A percentile compares a stretch with the other conserved stretches of the same genome.
Conservation (phyloP, 2,329 filamentous ascomycete genomes). For the Cytospora mali region DNA sequence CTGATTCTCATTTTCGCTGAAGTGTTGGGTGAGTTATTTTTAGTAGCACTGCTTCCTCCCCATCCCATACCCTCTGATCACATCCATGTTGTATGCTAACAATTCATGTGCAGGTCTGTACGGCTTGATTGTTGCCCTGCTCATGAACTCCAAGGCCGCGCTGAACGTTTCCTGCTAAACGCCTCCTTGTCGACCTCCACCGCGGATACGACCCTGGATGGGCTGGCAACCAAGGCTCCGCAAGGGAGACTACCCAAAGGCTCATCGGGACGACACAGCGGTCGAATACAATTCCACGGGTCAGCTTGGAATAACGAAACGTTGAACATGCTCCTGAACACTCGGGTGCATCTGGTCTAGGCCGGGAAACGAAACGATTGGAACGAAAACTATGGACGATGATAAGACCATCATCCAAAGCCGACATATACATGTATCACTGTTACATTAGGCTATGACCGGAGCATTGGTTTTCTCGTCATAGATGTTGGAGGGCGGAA, state of each 20-base stretch:
- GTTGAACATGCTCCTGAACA: slow-evolving; percentile 8
- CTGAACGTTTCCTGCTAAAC: slow-evolving; percentile 65
- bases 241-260: slow-evolving; percentile 25
- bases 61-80: slow-evolving; percentile 2
- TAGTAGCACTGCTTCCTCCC: not conserved
- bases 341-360: slow-evolving; percentile 22
- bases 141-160: slow-evolving; percentile 96
- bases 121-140: slow-evolving; percentile 95
- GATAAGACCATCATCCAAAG: slow-evolving; percentile 26
- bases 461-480: slow-evolving; percentile 43
- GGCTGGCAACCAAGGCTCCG: slow-evolving; percentile 9
- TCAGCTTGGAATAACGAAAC: slow-evolving; percentile 11
- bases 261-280: slow-evolving; percentile 32
- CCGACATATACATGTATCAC: slow-evolving; percentile 53
- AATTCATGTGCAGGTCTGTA: slow-evolving; percentile 76
- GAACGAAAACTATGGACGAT: slow-evolving; percentile 31
- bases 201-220: slow-evolving; percentile 28
- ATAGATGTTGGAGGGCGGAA: slow-evolving; percentile 50
- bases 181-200: slow-evolving; percentile 27
- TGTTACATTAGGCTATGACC: slow-evolving; percentile 50
- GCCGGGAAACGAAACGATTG: slow-evolving; percentile 16
- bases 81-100: not conserved
- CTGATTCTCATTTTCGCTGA: slow-evolving; percentile 99
- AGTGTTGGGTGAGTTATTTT: slow-evolving; percentile 76
- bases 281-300: slow-evolving; percentile 33